Base-by-base conservation (phyloP, 345 rosid species). In the Eucalyptus grandis region DNA sequence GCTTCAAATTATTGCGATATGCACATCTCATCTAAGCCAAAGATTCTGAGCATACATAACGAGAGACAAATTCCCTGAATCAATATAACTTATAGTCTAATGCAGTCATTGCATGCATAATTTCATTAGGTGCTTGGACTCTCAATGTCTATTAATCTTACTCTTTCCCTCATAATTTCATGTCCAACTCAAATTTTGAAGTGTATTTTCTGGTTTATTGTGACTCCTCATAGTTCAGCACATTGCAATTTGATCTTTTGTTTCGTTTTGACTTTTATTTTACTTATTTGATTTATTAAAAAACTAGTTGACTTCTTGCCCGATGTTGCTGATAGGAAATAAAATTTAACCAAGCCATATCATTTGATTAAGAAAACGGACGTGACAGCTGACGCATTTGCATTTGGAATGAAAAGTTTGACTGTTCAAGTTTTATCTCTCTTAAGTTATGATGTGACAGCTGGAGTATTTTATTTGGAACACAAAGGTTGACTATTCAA, bases 261-360 rank as follows among this genome's bases (percentile, higher is more conserved):
- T 13, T 62, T 60, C 2, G 3, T 62, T 62, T 62, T 0, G 17
- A 30, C 69, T 62, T 27, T 62, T 62, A 62, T 62, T 30, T 30
- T 62, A 30, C 15, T 62, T 30, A 62, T 6, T 62, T 27, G 69
- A 30, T 13, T 13, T 13, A 14, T 62, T 62, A 19, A 27, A 27
- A 62, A 62, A 62, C 34, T 62, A 62, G 69, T 62, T 62, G 69
- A 14, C 69, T 62, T 62, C 16, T 4, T 30, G 34, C 69, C 3
- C 4, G 0, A 62, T 6, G 17, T 14, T 5, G 9, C 69, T 7
- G 17, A 13, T 3, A 3, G 17, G 2, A 58, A 60, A 60, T 26
- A 13, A 62, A 62, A 62, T 27, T 30, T 62, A 62, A 62, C 17
- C n/a, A 30, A 6, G 69, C 17, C n/a, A 27, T 27, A 30, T 62